These are phyloP conservation scores for Diaporthe australafricana DNA, from an alignment of 2,329 filamentous ascomycete genomes.

Conservation along the genomic window DNA sequence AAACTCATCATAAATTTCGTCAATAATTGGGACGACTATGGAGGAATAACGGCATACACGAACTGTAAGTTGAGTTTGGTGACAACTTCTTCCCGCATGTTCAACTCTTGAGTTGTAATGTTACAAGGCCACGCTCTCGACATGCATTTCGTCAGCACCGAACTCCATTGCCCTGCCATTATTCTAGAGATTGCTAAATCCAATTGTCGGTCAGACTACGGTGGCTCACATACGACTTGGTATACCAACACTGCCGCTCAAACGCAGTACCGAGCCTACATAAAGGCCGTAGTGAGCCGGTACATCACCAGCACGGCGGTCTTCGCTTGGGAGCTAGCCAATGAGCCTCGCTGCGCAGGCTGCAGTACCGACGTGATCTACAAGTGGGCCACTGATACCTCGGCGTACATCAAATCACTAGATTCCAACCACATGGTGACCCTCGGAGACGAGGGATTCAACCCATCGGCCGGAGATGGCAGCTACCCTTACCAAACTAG, in stretches of 20 bases:
- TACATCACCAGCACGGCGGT: conserved; percentile 58
- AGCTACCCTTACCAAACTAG: conserved; percentile 39
- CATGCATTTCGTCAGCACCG: neutral
- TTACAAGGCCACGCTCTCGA: neutral
- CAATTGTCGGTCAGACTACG: conserved; percentile 54
- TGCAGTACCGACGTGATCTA: conserved; percentile 68
- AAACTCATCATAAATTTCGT: conserved; percentile 75
- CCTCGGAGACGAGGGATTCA: conserved; percentile 65
- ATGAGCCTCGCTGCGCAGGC: conserved; percentile 69
- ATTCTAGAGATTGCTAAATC: neutral
- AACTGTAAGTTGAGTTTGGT: conserved; percentile 37
- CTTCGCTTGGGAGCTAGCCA: conserved; percentile 64
- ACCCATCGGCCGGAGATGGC: conserved; percentile 42
- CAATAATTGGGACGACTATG: conserved; percentile 77
- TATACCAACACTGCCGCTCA: conserved; percentile 62
- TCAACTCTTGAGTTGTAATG: neutral
- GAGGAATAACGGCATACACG: conserved; percentile 70
- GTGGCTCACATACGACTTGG: conserved; percentile 62
- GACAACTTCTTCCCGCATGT: neutral
- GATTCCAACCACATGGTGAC: conserved; percentile 71
- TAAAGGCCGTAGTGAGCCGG: conserved; percentile 56
- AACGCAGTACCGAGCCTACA: conserved; percentile 61
- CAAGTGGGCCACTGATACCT: conserved; percentile 68
- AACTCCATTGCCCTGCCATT: neutral
- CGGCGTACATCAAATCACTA: conserved; percentile 70